Evolutionary conservation across 495 filamentous ascomycete species (phyloP), one percentile per base, ranked within the genome.

Genomic region (Endocarpon pusillum): DNA sequence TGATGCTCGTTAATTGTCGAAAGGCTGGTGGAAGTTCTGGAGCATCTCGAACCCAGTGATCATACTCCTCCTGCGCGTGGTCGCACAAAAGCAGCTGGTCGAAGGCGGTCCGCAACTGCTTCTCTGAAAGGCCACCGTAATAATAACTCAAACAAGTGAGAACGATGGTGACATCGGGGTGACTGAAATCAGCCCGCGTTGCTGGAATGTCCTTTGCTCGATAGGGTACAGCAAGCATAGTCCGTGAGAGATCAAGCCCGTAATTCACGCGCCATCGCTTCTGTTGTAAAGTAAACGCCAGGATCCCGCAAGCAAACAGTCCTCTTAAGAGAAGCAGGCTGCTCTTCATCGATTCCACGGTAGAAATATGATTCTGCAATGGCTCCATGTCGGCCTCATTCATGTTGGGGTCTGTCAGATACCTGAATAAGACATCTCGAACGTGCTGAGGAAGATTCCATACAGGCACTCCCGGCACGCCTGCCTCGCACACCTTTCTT

Each of bases 141-240:
- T 84, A 83, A 45, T 79, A 83, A 21, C 59, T 66, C 2, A 83
- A 48, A 17, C 57, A 75, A 0, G 80, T 82, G n/a, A 86, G 44
- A 4, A 72, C 37, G 15, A 84, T 74, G 21, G 64, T 58, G 0
- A 75, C 68, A 45, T 86, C 78, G 0, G 78, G 78, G 40, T 86
- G 77, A 22, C 75, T 73, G 48, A 78, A 84, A 41, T 85, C 79
- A 0, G 79, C 68, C 3, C 69, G 58, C 0, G 59, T 53, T 0
- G 74, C 57, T 1, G 76, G 78, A 15, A 43, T 64, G 32, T 76
- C 78, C 40, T 84, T 87, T 1, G 71, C 69, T n/a, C 68, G 57
- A 37, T 67, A 87, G 0, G 81, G 80, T 0, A 85, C 75, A 3
- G 78, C 78, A 1, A 81, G 58, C 36, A 56, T 55, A 0, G 66